phyloP scores from a whole-genome alignment of 176 grass and related monocot species.

The Ampelocalamus luodianensis region DNA sequence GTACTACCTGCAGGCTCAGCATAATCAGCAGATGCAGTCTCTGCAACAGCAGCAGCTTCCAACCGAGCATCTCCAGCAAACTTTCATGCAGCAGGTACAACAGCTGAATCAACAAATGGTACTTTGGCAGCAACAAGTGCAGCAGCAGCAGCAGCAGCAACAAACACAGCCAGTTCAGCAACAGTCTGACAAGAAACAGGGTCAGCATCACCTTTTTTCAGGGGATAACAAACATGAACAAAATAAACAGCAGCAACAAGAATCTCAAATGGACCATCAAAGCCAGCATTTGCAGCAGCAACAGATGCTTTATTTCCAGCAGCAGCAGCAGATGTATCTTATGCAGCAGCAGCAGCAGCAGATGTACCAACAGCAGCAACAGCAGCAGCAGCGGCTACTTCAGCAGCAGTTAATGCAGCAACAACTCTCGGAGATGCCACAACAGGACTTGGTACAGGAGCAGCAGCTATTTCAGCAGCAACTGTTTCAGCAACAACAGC shows the following conservation, averaged over 20 bases:
- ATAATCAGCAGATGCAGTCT: slow-evolving; percentile 69
- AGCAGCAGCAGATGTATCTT: slow-evolving; percentile 75
- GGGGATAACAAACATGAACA: slow-evolving; percentile 45
- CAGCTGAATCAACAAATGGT: slow-evolving; percentile 69
- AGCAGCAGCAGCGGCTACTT: slow-evolving; percentile 32
- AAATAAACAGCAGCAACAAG: slow-evolving; percentile 46
- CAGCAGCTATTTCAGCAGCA: slow-evolving; percentile 62
- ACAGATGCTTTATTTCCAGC: slow-evolving; percentile 76
- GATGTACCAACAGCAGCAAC: slow-evolving; percentile 60
- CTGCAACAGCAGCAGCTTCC: slow-evolving; percentile 78
- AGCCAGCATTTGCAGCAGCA: slow-evolving; percentile 64
- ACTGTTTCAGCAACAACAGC: slow-evolving; percentile 61
- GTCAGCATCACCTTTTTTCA: slow-evolving; percentile 34
- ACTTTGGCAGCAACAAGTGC: slow-evolving; percentile 69
- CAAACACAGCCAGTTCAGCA: slow-evolving; percentile 49
- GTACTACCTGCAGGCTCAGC: slow-evolving; percentile 74
- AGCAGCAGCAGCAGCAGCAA: slow-evolving; percentile 53
- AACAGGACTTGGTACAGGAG: slow-evolving; percentile 42
- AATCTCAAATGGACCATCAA: slow-evolving; percentile 54
- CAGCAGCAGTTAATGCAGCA: slow-evolving; percentile 40
- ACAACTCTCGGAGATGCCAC: slow-evolving; percentile 41
- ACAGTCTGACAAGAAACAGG: slow-evolving; percentile 51
- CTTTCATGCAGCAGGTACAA: slow-evolving; percentile 54
- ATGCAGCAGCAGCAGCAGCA: slow-evolving; percentile 79
- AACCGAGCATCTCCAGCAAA: slow-evolving; percentile 63